Evolutionary conservation across 257 asterid species (phyloP).

Genomic region (Verbena officinalis): DNA sequence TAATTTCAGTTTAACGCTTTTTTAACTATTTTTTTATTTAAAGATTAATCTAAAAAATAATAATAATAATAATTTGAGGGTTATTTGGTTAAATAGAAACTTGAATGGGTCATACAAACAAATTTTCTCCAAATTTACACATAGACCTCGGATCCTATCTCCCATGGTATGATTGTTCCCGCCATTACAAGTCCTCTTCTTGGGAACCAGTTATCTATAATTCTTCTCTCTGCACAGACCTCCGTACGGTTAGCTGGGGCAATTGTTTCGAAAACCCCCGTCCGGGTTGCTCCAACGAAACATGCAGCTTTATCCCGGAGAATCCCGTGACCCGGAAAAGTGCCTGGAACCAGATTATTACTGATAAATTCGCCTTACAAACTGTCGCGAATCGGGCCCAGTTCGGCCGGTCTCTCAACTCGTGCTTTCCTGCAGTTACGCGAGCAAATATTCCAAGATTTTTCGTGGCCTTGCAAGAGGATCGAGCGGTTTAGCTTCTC

Average conservation of each 20-base stretch:
- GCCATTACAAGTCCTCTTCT: constrained; percentile 40
- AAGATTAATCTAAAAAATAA: too few relatives aligned
- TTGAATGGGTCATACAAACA: too few relatives aligned
- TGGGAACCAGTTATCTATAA: constrained; percentile 34
- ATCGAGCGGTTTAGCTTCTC: constrained; percentile 41
- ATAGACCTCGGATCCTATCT: constrained; percentile 38
- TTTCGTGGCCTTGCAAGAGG: background rate
- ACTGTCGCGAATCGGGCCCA: background rate
- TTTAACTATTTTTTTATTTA: too few relatives aligned
- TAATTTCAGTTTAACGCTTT: too few relatives aligned
- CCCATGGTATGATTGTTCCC: constrained; percentile 35
- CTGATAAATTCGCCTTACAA: constrained; percentile 35
- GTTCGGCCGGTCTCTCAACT: constrained; percentile 7
- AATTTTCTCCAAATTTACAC: constrained; percentile 22
- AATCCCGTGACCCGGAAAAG: constrained; percentile 36
- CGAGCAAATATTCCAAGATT: constrained; percentile 11
- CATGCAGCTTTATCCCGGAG: constrained; percentile 28
- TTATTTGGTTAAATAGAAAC: too few relatives aligned
- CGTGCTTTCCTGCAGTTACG: constrained; percentile 30
- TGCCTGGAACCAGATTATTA: constrained; percentile 16
- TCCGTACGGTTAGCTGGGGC: too few relatives aligned
- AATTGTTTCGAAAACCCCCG: background rate
- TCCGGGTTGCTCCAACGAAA: constrained; percentile 35
- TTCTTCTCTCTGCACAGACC: constrained; percentile 31
- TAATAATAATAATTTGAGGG: too few relatives aligned